Base-by-base conservation (phyloP, 2,329 filamentous ascomycete genomes). In the Colletotrichum nymphaeae region DNA sequence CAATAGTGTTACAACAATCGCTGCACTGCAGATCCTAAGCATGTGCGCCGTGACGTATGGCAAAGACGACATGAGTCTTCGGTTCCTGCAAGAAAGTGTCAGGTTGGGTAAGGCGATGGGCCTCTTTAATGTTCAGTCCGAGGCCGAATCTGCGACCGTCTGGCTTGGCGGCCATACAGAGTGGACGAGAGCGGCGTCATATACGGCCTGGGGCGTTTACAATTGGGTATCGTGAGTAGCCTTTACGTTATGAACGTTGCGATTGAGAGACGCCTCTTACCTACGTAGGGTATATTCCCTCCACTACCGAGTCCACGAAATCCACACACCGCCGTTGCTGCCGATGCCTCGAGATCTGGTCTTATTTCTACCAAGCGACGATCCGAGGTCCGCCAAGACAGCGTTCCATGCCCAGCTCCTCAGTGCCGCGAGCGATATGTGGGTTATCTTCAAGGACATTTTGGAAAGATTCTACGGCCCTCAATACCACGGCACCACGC, bases 151-250 rank as follows among this genome's bases (percentile, higher is more conserved):
- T 8, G 69, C 69, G 0, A 42, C 5, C 6, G 46, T 19, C 30
- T 72, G 69, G 69, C 2, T 72, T 5, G 37, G 2, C 12, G 59
- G 55, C 2, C 32, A 69, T 28, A 11, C 42, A 4, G 11, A 59
- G 8, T 73, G 70, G 70, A 58, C 28, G 5, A 46, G 42, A 19
- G 55, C 66, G 8, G 70, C 67, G 4, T 76, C 75, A 2, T 78
- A 78, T n/a, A 80, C 79, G 3, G 79, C 81, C 0, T 82, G 81
- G 81, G 80, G 81, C 1, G 72, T 77, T 1, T 76, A 75, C 28
- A 76, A 75, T 7, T 76, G 74, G 75, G 63, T 70, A 7, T 64
- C 55, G 70, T 73, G 1, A 64, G 70, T 72, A 7, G 32, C 32
- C 14, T 4, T 4, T 14, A 9, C 19, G 2, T 16, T 5, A 4